Evolutionary conservation across 2,329 filamentous ascomycete genomes (phyloP), one percentile per base, ranked within the genome.

Genomic region (Alternaria gaisen): DNA sequence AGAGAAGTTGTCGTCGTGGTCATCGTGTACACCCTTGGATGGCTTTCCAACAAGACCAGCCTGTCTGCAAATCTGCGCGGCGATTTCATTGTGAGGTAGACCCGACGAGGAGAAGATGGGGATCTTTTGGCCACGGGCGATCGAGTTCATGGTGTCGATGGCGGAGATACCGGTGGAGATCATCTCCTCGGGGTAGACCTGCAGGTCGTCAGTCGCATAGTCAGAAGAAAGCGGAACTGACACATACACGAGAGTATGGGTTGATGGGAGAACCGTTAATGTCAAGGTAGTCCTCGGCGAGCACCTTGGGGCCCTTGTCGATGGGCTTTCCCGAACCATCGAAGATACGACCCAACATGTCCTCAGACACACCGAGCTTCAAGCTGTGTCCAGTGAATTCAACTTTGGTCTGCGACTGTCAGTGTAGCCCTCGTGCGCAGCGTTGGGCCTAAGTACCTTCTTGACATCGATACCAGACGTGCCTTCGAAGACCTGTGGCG

Each of bases 171-270:
- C 95, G 48, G 95, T 99, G 36, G 94, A 95, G 76, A 99, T 98
- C 94, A 99, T 99, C 83, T 99, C 96, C 84, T 99, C 95, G 76
- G 95, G 95, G 79, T 99, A 99, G 71, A 97, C 92, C 93, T 96
- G 67, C 24, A 4, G 3, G 12, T 3, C 6, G 51, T 77, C 48
- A 79, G 69, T 53, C 41, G 36, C 46, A 26, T 38, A 64, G 63
- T 75, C 56, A 74, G 69, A 12, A 18, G 36, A 3, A 24, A 14
- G 11, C 18, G 40, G 12, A n/a, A 14, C 32, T 12, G 4, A 5
- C n/a, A 77, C 88, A 73, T 87, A 96, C 94, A 85, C 95, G 89
- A 63, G 94, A 94, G 84, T 95, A 98, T 64, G 95, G 95, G 84
- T 99, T 99, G 83, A 99, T 99, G 61, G 95, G 94, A 81, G 90